Conservation (phyloP, 768 basidiomycete species). For the Phlegmacium glaucopus region DNA sequence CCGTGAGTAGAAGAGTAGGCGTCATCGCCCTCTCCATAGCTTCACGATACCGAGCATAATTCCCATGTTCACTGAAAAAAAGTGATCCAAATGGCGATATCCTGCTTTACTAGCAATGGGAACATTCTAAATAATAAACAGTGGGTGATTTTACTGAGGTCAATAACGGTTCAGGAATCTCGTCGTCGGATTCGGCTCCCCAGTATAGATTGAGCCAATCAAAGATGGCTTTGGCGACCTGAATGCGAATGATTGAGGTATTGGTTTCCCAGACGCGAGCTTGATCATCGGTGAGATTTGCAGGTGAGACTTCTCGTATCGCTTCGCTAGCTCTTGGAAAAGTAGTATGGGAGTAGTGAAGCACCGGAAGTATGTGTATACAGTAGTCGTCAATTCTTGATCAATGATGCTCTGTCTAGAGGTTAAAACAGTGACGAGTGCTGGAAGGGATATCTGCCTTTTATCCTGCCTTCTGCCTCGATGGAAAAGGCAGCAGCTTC, state of each 20-base stretch:
- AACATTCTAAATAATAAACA: conserved; percentile 17
- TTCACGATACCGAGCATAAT: conserved; percentile 24
- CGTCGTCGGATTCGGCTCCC: conserved; percentile 48
- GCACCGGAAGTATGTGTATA: conserved; percentile 70
- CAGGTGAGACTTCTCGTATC: conserved; percentile 47
- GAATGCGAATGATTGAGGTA: not conserved
- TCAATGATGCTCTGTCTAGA: conserved; percentile 37
- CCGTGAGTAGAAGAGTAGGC: conserved; percentile 31
- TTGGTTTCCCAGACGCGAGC: not conserved
- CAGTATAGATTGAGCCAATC: conserved; percentile 32
- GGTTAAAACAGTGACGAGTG: conserved; percentile 43
- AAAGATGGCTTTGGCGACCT: conserved; percentile 4
- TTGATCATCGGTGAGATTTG: conserved; percentile 27
- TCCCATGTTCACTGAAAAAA: conserved; percentile 27
- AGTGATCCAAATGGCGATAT: conserved; percentile 25
- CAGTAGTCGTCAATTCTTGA: conserved; percentile 43
- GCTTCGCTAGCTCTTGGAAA: conserved; percentile 33
- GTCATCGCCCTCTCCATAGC: conserved; percentile 18
- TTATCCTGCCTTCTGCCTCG: conserved; percentile 16
- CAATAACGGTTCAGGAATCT: conserved; percentile 25
- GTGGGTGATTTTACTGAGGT: not conserved
- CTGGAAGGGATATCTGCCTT: conserved; percentile 31
- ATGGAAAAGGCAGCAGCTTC: conserved; percentile 1
- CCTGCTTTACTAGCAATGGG: conserved; percentile 22
- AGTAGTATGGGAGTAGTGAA: conserved; percentile 52